Evolutionary conservation across 352 stramenopile species (phyloP).

Genomic region (Globisporangium perplexum): DNA sequence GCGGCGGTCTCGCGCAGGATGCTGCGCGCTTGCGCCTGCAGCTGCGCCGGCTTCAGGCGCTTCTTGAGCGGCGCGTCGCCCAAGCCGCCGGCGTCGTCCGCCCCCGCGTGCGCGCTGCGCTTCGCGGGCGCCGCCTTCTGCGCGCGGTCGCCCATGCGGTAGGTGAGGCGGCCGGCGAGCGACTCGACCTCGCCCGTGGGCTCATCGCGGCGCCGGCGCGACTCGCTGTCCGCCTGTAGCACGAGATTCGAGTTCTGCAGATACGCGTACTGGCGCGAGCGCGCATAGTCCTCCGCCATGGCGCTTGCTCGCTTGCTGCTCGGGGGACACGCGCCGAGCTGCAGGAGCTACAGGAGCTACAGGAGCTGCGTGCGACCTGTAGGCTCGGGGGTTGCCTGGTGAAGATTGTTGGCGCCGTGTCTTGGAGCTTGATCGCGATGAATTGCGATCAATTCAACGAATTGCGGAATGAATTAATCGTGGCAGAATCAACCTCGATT

Average conservation of each 20-base stretch:
- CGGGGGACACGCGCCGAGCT: no score
- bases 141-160: constrained; percentile 83
- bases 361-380: no score
- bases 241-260: constrained; percentile 93
- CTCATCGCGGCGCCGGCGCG: constrained; percentile 70
- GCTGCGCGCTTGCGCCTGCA: constrained; percentile 30
- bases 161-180: constrained; percentile 63
- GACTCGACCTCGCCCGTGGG: constrained; percentile 86
- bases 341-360: no score
- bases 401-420: no score
- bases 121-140: constrained; percentile 53
- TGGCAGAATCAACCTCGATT: not conserved
- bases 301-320: not conserved
- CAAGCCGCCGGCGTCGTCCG: not conserved
- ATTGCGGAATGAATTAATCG: no score
- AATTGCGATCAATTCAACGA: no score
- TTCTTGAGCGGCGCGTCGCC: not conserved
- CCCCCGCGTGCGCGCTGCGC: constrained; percentile 18
- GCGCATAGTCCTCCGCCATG: constrained; percentile 89
- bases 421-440: no score
- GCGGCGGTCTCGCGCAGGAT: constrained; percentile 74
- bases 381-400: not conserved
- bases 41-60: not conserved
- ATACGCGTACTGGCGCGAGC: constrained; percentile 91
- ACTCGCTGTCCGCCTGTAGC: constrained; percentile 88